Conservation (phyloP, 345 rosid species). For the Populus tremula region DNA sequence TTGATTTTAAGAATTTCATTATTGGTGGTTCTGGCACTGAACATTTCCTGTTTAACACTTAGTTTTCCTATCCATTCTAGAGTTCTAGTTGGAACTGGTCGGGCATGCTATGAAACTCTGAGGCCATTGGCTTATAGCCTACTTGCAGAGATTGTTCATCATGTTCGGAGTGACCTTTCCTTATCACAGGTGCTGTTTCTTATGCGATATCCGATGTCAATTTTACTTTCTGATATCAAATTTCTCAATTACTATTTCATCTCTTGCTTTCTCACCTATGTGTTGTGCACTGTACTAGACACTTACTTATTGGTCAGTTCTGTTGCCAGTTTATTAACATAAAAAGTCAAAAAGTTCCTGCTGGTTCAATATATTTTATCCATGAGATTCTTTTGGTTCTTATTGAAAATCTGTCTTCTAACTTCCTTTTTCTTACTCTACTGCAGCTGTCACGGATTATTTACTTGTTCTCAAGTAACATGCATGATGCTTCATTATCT, state of each 20-base stretch:
- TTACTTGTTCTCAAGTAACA: constrained; percentile 91
- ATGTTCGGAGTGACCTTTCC: constrained; percentile 87
- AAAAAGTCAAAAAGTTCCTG: background rate
- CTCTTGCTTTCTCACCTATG: background rate
- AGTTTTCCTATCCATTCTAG: constrained; percentile 28
- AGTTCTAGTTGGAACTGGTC: constrained; percentile 95
- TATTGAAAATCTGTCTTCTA: constrained; percentile 3
- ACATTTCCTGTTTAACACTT: background rate
- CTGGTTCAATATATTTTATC: background rate
- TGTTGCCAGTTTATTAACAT: background rate
- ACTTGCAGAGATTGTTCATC: constrained; percentile 97
- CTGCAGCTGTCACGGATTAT: constrained; percentile 92
- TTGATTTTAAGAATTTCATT: background rate
- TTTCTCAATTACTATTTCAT: background rate
- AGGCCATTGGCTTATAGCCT: constrained; percentile 99
- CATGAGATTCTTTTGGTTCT: background rate
- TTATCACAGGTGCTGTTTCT: constrained; percentile 62
- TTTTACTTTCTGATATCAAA: background rate
- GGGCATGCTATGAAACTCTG: constrained; percentile 94
- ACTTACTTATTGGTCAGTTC: background rate
- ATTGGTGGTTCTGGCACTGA: background rate
- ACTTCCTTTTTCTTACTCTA: constrained; percentile 15
- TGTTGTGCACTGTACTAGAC: too few relatives aligned
- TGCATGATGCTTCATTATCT: constrained; percentile 96
- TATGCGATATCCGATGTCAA: constrained; percentile 5